Base-by-base conservation (phyloP, 2,329 filamentous ascomycete genomes). In the Cladophialophora exuberans region DNA sequence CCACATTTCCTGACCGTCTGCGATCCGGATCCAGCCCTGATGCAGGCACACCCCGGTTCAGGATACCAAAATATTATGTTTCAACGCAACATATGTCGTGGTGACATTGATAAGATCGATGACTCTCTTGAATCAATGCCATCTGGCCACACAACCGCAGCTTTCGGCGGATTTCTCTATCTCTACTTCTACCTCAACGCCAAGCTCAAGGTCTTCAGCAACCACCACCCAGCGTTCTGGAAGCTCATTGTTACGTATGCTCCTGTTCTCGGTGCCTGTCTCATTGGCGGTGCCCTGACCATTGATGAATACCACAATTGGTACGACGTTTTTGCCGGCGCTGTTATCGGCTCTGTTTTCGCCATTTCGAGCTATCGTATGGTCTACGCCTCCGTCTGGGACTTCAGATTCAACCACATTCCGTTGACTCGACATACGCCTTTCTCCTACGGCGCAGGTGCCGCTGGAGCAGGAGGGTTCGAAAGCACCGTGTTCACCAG, bases 231-330 rank as follows among this genome's bases (percentile, higher is more conserved):
- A 0, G 77, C 83, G 10, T 83, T 89, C 79, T 90, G 87, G 87
- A 90, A 90, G 72, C 71, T 89, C 10, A 75, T 87, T 26, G 79
- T 77, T 13, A 74, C 83, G 20, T 87, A 86, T 64, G 78, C 82
- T 0, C 87, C 88, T 0, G 71, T 90, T 2, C 80, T 90, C 0
- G 85, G 83, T 2, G 87, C 87, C 0, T 78, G 77, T 2, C 73
- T 90, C 2, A 88, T 90, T 38, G 86, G 81, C 1, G 86, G 86
- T 4, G 82, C 85, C 0, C 72, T 90, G 7, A 88, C 85, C 0
- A 88, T 90, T 53, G 84, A 90, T 61, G 83, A 88, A 67, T 88
- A 79, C 67, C 87, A 91, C 72, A 85, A 90, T 71, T 88, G 85
- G 84, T 89, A 89, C 57, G 87, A 90, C 52, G 75, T 88, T n/a